These are phyloP conservation scores for Umbelopsis vinacea DNA, from an alignment of 192 early-diverging fungal species.

Conservation along the genomic window DNA sequence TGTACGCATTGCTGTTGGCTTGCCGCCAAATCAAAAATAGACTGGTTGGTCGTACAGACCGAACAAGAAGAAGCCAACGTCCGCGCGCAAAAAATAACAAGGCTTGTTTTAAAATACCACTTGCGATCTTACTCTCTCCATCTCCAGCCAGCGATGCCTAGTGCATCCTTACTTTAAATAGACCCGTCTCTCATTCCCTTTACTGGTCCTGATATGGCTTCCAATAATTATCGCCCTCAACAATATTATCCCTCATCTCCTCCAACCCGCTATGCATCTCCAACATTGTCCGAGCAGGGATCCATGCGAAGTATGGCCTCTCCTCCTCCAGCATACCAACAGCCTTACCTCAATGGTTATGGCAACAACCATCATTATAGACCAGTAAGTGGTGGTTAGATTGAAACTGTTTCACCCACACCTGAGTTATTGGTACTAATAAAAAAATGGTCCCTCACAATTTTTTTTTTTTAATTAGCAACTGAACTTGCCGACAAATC, in stretches of 20 bases:
- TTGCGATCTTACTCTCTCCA: background rate
- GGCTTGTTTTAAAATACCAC: background rate
- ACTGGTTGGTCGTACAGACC: background rate
- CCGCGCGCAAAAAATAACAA: conserved; percentile 5
- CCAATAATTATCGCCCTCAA: conserved; percentile 14
- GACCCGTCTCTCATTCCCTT: background rate
- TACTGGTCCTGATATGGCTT: background rate
- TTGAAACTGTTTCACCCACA: background rate
- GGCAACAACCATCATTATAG: background rate
- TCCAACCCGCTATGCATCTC: conserved; percentile 10
- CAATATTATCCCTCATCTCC: conserved; percentile 11
- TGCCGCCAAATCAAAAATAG: background rate
- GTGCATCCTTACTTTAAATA: background rate
- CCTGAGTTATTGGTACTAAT: too few species aligned
- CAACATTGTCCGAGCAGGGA: conserved; percentile 20
- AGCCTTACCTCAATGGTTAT: background rate
- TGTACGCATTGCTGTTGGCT: too few species aligned
- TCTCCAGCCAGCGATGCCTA: background rate
- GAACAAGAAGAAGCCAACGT: background rate
- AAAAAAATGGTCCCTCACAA: background rate
- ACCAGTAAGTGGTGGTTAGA: background rate
- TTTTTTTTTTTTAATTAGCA: background rate
- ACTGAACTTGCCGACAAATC: conserved; percentile 15
- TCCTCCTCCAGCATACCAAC: conserved; percentile 16
- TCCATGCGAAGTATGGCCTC: conserved; percentile 1